These are phyloP conservation scores for Rheum nobile DNA, from an alignment of 148 eudicot genomes.

Conservation along the genomic window DNA sequence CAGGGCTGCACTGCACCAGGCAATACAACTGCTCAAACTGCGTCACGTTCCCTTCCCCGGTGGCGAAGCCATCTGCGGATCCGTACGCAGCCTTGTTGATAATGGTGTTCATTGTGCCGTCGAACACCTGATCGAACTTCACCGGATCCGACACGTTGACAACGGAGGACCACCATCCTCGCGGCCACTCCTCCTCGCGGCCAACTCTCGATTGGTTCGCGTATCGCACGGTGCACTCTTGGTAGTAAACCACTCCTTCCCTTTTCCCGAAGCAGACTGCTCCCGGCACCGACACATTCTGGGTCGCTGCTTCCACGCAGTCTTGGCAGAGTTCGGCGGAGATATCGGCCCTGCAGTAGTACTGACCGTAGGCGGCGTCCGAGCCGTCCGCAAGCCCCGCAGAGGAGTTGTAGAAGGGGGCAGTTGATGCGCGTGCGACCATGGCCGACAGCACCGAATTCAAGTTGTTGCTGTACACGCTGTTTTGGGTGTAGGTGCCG, in stretches of 20 bases:
- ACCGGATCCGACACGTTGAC: not conserved
- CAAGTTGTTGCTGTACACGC: no score
- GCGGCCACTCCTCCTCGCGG: not conserved
- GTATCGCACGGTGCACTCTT: not conserved
- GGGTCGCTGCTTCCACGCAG: no score
- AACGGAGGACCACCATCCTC: no score
- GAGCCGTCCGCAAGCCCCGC: no score
- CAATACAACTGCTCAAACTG: not conserved
- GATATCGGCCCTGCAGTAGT: no score
- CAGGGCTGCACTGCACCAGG: not conserved
- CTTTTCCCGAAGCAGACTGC: not conserved
- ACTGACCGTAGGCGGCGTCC: no score
- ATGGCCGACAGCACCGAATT: no score
- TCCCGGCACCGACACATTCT: not conserved
- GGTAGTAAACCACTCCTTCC: not conserved
- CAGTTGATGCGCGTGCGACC: no score
- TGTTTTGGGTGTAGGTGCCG: no score
- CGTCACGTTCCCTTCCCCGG: not conserved
- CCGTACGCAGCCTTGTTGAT: not conserved
- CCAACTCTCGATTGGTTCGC: not conserved
- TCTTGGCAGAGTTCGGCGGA: no score
- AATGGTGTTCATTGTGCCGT: not conserved
- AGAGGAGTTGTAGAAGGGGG: no score
- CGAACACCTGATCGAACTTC: not conserved
- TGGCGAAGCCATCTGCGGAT: not conserved